Base-by-base conservation (phyloP, 345 rosid species). In the Salix viminalis region DNA sequence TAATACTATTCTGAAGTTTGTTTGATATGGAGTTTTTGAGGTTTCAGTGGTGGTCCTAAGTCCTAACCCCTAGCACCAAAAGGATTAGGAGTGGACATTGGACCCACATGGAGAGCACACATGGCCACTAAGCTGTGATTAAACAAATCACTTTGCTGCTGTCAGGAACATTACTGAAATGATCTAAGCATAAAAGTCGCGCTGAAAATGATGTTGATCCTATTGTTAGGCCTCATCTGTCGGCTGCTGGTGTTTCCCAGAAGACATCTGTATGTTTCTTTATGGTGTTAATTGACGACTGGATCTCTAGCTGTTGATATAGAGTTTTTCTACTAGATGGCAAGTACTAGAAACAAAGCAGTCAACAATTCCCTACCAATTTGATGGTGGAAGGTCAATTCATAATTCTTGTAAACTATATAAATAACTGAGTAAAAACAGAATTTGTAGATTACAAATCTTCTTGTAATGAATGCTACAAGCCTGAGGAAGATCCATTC, bases 141-240 rank as follows among this genome's bases (percentile, higher is more conserved):
- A 30, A 11, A 76, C 32, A 34, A 15, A 60, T 9, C 66, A 69
- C 32, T 66, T 65, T n/a, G 72, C 24, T 75, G 64, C 64, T 71
- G 60, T 82, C 74, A 75, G 26, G 56, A 41, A 67, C 36, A 76
- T 54, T 26, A 48, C 75, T 77, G 75, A 60, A 58, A 56, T 54
- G 76, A 77, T 66, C 58, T 67, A 2, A 32, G 74, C 65, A 77
- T 69, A 74, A 79, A 34, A 67, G 73, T 44, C 64, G 54, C 77
- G 69, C 80, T 70, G 37, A 70, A 75, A 70, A 69, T 72, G 75
- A 75, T 30, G 77, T 72, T 82, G 85, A 82, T 85, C 78, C 81
- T 75, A 65, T 67, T 26, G 6, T 39, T 3, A 41, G 37, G 67
- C 54, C 73, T 65, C 28, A n/a, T 37, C 79, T 77, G 54, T 75